phyloP scores from a whole-genome alignment of 768 basidiomycete genomes.

The Russula sp. region DNA sequence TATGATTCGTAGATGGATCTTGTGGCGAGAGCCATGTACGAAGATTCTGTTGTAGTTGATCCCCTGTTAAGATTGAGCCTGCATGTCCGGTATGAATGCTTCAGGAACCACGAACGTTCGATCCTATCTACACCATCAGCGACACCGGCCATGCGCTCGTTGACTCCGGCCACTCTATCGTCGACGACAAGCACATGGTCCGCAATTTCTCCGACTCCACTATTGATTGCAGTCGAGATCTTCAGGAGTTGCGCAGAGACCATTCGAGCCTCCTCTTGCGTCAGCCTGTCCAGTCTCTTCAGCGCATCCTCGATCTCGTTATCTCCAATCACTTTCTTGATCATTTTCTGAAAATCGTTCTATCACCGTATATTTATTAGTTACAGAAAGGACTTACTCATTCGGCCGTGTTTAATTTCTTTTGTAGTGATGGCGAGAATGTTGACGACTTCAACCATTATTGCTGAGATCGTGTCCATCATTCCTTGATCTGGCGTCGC shows the following conservation, averaged over 20 bases:
- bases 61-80: background rate
- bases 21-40: slow-evolving; percentile 12
- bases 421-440: background rate
- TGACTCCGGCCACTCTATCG: background rate
- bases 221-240: background rate
- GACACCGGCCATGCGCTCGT: background rate
- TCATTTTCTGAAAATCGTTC: background rate
- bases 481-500: background rate
- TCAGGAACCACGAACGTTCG: background rate
- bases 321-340: background rate
- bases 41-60: background rate
- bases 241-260: background rate
- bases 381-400: background rate
- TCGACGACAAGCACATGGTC: background rate
- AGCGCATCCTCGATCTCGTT: background rate
- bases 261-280: background rate
- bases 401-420: background rate
- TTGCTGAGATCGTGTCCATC: background rate
- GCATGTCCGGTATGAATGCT: too few relatives aligned
- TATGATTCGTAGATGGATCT: slow-evolving; percentile 6
- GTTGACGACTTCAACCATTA: background rate
- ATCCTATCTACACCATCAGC: background rate
- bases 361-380: background rate
- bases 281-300: background rate
- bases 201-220: too few relatives aligned